A percentile compares a stretch with the other conserved stretches of the same genome.
Conservation (phyloP, 73 alveolate genomes). For the Uronychia setigera region DNA sequence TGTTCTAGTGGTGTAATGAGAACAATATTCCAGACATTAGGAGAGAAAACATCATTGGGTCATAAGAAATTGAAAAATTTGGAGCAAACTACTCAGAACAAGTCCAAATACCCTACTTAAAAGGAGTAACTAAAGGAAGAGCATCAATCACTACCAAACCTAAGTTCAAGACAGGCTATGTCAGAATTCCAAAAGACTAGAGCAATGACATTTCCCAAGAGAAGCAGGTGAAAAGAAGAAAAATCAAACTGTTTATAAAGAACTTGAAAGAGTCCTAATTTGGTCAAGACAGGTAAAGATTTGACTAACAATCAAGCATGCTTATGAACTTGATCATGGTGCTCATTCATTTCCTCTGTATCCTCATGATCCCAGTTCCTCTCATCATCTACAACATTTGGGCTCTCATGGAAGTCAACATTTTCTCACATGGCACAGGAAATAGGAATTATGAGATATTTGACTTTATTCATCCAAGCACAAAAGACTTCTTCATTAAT, state of each 20-base stretch:
- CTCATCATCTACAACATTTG: neutral
- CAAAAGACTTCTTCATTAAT: conserved; percentile 6
- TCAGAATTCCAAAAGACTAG: conserved; percentile 2
- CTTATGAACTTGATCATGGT: neutral
- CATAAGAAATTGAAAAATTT: conserved; percentile 10
- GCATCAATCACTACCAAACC: neutral
- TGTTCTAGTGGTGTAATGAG: conserved; percentile 3
- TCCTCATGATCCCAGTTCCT: neutral
- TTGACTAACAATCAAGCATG: no score
- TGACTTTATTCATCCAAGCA: neutral
- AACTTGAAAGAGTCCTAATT: no score
- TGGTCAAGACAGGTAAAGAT: no score
- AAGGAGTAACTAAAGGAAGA: neutral
- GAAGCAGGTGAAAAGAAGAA: no score
- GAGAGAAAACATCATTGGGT: conserved; percentile 18
- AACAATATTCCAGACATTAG: neutral
- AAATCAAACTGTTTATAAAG: no score
- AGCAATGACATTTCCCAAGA: no score
- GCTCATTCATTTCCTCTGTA: neutral
- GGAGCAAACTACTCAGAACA: conserved; percentile 13
- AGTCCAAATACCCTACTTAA: neutral
- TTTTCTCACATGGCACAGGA: neutral
- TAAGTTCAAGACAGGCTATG: neutral
- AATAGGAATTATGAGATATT: neutral
- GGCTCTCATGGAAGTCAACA: neutral